These are phyloP conservation scores for Ceratobasidium sp. DNA, from an alignment of 1,284 basidiomycete species.

Conservation along the genomic window DNA sequence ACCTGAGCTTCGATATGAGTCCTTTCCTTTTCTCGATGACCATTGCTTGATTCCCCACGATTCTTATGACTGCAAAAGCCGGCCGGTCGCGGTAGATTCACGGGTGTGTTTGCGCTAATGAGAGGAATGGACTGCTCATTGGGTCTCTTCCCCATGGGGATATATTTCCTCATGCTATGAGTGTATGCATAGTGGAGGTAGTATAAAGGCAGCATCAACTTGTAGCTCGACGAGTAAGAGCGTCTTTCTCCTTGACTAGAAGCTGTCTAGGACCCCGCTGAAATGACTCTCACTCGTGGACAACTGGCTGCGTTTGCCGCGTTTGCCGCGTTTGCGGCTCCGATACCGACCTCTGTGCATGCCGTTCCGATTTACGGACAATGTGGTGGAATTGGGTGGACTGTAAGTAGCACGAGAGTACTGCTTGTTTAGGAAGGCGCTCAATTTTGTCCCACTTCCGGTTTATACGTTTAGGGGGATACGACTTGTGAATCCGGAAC, in stretches of 20 bases:
- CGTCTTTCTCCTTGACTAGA: no score
- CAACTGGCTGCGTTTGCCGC: conserved; percentile 35
- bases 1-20: conserved; percentile 10
- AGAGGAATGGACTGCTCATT: not conserved
- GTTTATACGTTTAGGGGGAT: not conserved
- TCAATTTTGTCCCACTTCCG: no score
- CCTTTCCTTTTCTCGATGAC: not conserved
- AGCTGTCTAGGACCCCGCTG: no score
- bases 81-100: conserved; percentile 26
- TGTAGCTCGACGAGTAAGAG: not conserved
- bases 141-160: conserved; percentile 37
- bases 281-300: conserved; percentile 1
- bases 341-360: not conserved
- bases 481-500: conserved; percentile 14
- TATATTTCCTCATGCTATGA: not conserved
- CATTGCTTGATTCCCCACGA: not conserved
- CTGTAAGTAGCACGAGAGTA: not conserved
- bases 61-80: not conserved
- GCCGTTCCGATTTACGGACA: conserved; percentile 21
- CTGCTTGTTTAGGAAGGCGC: no score
- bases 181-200: not conserved
- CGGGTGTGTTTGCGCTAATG: conserved; percentile 20
- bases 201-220: conserved; percentile 19
- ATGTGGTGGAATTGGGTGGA: conserved; percentile 39
- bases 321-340: conserved; percentile 5